Percentiles rank a stretch among this genome's conserved stretches.
phyloP scores from a whole-genome alignment of 2,329 filamentous ascomycete species.

The Aspergillus melleus region DNA sequence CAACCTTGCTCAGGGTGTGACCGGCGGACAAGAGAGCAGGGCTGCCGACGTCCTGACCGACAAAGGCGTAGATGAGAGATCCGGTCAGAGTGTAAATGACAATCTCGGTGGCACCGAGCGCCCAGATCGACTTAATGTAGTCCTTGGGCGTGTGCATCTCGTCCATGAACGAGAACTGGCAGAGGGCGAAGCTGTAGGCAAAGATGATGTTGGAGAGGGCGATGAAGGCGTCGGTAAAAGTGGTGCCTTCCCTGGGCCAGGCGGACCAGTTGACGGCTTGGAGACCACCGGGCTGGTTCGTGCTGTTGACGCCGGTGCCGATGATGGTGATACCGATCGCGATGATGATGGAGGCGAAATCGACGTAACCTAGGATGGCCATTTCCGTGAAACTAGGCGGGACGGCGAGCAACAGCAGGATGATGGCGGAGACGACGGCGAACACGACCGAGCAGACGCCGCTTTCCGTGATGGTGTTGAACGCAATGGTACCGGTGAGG shows the following conservation, averaged over 20 bases:
- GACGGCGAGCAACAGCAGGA: constrained; percentile 34
- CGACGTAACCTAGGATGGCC: constrained; percentile 39
- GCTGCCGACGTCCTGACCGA: constrained; percentile 32
- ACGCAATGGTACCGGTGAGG: constrained; percentile 49
- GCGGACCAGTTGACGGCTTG: constrained; percentile 28
- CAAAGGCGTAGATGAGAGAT: constrained; percentile 34
- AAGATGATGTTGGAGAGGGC: constrained; percentile 39
- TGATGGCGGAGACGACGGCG: constrained; percentile 43
- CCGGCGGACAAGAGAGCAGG: constrained; percentile 35
- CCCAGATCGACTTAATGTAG: constrained; percentile 27
- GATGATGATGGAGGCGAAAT: constrained; percentile 36
- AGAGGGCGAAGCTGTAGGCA: constrained; percentile 45
- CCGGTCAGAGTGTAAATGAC: constrained; percentile 27
- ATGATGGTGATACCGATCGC: constrained; percentile 41
- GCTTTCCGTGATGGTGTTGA: constrained; percentile 42
- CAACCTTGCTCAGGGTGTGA: constrained; percentile 27
- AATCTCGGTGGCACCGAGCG: constrained; percentile 22
- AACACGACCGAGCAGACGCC: constrained; percentile 45
- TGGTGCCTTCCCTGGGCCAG: constrained; percentile 28
- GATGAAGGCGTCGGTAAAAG: constrained; percentile 37
- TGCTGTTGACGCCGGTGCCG: constrained; percentile 31
- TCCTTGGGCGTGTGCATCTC: constrained; percentile 28
- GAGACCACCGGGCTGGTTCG: constrained; percentile 20
- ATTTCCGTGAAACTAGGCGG: constrained; percentile 40
- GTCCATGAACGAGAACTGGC: constrained; percentile 29